phyloP scores from a whole-genome alignment of 345 rosid species.

The Salix suchowensis region DNA sequence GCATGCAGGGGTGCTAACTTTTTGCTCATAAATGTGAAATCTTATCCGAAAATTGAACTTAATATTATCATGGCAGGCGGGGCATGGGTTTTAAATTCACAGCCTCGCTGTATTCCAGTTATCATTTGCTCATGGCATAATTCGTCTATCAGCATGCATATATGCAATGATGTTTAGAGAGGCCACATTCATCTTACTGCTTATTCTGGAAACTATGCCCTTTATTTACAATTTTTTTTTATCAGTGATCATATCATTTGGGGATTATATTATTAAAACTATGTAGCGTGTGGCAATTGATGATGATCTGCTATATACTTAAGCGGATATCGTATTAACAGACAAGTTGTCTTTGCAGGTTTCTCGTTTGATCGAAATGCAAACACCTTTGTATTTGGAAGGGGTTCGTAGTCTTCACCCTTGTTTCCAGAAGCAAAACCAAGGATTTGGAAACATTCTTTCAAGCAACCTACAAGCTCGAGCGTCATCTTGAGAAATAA shows the following conservation, averaged over 20 bases:
- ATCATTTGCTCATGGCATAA: neutral
- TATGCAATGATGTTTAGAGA: neutral
- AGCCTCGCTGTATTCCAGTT: neutral
- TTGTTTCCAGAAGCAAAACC: constrained; percentile 43
- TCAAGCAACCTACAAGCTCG: constrained; percentile 5
- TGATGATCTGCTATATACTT: neutral
- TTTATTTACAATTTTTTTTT: too few relatives aligned
- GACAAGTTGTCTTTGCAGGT: constrained; percentile 44
- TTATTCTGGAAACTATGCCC: neutral
- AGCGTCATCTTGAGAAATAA: neutral
- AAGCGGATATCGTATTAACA: neutral
- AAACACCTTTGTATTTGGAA: constrained; percentile 71
- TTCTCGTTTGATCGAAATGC: constrained; percentile 87
- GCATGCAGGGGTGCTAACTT: neutral
- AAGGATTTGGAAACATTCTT: constrained; percentile 2
- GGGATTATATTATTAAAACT: neutral
- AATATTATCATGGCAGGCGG: neutral
- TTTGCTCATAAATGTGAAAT: neutral
- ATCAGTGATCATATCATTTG: neutral
- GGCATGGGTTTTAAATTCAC: too few relatives aligned
- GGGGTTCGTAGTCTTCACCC: constrained; percentile 69
- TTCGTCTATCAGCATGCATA: neutral
- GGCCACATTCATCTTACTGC: neutral
- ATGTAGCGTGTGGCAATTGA: neutral
- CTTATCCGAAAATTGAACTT: neutral